These are phyloP conservation scores for Apophysomyces sp. DNA, from an alignment of 371 early-diverging fungal species.

Conservation along the genomic window DNA sequence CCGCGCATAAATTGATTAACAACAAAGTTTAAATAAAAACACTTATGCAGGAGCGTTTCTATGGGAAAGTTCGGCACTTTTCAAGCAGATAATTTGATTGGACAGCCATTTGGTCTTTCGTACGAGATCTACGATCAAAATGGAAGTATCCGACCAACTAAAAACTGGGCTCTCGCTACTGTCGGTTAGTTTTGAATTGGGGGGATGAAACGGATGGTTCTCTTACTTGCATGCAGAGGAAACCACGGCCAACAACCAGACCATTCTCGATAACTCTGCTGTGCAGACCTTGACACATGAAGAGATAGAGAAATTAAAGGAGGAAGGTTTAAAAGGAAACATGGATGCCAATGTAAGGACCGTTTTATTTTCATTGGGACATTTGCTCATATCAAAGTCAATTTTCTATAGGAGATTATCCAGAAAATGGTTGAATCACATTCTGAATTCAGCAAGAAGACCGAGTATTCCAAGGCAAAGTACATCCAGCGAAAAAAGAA, in stretches of 20 bases:
- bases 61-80: constrained; percentile 96
- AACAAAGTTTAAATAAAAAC: neutral
- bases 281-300: constrained; percentile 82
- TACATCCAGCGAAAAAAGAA: constrained; percentile 91
- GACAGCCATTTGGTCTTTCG: constrained; percentile 77
- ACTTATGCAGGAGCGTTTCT: constrained; percentile 50
- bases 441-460: constrained; percentile 85
- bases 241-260: constrained; percentile 83
- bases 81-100: constrained; percentile 75
- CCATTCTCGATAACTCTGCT: constrained; percentile 69
- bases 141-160: constrained; percentile 47
- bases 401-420: constrained; percentile 62
- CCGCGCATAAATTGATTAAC: neutral
- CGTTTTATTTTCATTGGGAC: neutral
- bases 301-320: constrained; percentile 85
- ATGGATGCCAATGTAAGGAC: constrained; percentile 49
- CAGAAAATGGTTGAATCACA: constrained; percentile 81
- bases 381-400: neutral
- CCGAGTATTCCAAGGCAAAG: constrained; percentile 95
- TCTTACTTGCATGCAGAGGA: constrained; percentile 49
- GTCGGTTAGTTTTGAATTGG: constrained; percentile 54
- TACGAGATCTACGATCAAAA: constrained; percentile 76
- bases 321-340: constrained; percentile 71
- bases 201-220: neutral
- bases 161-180: constrained; percentile 34